These are phyloP conservation scores for Vitis hybrid DNA, from an alignment of 177 flowering plant genomes.

Conservation along the genomic window DNA sequence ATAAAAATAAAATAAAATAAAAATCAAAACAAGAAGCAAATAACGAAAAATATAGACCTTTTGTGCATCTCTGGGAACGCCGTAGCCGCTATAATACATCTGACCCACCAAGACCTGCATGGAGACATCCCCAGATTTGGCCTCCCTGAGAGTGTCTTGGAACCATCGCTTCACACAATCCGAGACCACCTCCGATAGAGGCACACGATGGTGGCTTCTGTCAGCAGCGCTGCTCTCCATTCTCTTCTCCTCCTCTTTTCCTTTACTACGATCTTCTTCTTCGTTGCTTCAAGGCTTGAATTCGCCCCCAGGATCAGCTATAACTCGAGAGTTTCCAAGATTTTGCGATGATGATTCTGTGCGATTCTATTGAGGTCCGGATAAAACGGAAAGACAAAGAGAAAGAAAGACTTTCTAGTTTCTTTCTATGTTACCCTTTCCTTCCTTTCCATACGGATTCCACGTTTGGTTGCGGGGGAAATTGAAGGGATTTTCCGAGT, in stretches of 20 bases:
- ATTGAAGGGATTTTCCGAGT: no score
- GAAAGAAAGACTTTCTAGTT: no score
- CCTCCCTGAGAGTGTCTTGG: constrained; percentile 72
- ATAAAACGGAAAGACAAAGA: no score
- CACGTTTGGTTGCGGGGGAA: no score
- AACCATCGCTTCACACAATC: constrained; percentile 82
- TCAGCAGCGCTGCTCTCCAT: constrained; percentile 25
- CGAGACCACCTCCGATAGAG: constrained; percentile 61
- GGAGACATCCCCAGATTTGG: constrained; percentile 58
- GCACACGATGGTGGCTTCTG: constrained; percentile 19
- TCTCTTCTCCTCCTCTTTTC: constrained; percentile 13
- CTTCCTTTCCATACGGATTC: no score
- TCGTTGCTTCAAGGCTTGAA: no score
- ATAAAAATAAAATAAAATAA: not conserved
- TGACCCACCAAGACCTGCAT: constrained; percentile 80
- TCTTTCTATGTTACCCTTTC: no score
- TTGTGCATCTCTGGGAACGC: constrained; percentile 55
- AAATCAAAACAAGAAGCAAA: constrained; percentile 1
- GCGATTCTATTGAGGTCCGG: no score
- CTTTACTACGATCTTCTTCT: not conserved
- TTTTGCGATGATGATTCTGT: no score
- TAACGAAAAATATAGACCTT: constrained; percentile 37
- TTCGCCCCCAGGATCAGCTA: no score
- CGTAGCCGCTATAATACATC: constrained; percentile 85
- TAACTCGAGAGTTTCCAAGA: no score